A percentile compares a stretch with the other conserved stretches of the same genome.
Conservation (phyloP, 2,329 filamentous ascomycete species). For the Xylaria sp. region DNA sequence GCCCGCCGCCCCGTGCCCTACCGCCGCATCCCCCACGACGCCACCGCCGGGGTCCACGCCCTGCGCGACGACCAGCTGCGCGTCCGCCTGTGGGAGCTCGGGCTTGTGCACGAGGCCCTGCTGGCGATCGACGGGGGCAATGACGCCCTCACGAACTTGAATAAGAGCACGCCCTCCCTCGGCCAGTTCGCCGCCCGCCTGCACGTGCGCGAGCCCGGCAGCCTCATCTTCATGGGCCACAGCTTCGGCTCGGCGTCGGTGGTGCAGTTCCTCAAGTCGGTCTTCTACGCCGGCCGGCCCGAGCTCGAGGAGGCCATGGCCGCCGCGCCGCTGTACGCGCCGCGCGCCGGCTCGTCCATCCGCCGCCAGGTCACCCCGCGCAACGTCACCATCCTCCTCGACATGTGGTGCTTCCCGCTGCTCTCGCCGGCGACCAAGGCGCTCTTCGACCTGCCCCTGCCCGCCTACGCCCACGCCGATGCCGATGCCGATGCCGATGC, state of each 20-base stretch:
- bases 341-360: slow-evolving; percentile 58
- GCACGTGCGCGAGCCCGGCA: slow-evolving; percentile 70
- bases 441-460: slow-evolving; percentile 73
- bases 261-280: slow-evolving; percentile 77
- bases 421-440: slow-evolving; percentile 63
- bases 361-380: slow-evolving; percentile 67
- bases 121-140: slow-evolving; percentile 64
- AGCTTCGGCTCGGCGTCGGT: slow-evolving; percentile 78
- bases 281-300: slow-evolving; percentile 64
- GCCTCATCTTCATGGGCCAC: slow-evolving; percentile 76
- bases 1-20: slow-evolving; percentile 49
- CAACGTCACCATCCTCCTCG: slow-evolving; percentile 70
- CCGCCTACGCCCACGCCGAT: slow-evolving; percentile 58
- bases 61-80: slow-evolving; percentile 71
- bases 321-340: slow-evolving; percentile 63
- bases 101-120: slow-evolving; percentile 69
- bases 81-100: slow-evolving; percentile 79
- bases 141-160: slow-evolving; percentile 53
- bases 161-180: slow-evolving; percentile 54
- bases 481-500: not conserved
- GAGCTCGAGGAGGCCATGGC: slow-evolving; percentile 51
- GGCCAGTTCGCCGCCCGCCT: slow-evolving; percentile 63
- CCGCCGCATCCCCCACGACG: slow-evolving; percentile 61
- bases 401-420: slow-evolving; percentile 80
- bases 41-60: slow-evolving; percentile 66